Conservation (phyloP, 2,329 filamentous ascomycete species). For the Sporothrix variecibatus region DNA sequence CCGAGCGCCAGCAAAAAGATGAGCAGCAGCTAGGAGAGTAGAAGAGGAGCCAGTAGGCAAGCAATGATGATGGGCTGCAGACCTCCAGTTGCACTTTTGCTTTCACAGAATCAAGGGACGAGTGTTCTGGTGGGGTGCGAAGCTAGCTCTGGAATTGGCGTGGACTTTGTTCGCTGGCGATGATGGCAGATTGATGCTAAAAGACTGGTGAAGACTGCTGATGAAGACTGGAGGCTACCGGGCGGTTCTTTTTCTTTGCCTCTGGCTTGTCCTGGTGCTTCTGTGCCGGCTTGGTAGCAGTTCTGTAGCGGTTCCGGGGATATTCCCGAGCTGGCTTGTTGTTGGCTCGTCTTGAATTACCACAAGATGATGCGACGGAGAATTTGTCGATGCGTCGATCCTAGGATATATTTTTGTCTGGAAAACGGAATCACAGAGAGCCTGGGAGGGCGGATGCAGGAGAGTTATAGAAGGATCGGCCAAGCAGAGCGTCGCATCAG, state of each 20-base stretch:
- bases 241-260: not conserved
- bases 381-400: slow-evolving; percentile 2
- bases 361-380: not conserved
- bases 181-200: not conserved
- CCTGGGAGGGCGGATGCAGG: not conserved
- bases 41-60: not conserved
- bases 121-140: not conserved
- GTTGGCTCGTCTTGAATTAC: not conserved
- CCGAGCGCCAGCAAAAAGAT: not conserved
- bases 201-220: not conserved
- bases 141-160: slow-evolving; percentile 5
- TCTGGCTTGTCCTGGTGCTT: not conserved
- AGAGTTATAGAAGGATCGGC: slow-evolving; percentile 9
- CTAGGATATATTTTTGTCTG: not conserved
- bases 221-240: not conserved
- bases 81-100: not conserved
- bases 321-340: not conserved
- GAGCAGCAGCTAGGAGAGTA: not conserved
- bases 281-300: not conserved
- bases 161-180: not conserved
- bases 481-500: not conserved
- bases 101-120: slow-evolving; percentile 7
- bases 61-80: not conserved
- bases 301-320: not conserved
- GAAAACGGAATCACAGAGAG: not conserved